These are phyloP conservation scores for Mariannaea elegans DNA, from an alignment of 2,329 filamentous ascomycete genomes.

Conservation along the genomic window DNA sequence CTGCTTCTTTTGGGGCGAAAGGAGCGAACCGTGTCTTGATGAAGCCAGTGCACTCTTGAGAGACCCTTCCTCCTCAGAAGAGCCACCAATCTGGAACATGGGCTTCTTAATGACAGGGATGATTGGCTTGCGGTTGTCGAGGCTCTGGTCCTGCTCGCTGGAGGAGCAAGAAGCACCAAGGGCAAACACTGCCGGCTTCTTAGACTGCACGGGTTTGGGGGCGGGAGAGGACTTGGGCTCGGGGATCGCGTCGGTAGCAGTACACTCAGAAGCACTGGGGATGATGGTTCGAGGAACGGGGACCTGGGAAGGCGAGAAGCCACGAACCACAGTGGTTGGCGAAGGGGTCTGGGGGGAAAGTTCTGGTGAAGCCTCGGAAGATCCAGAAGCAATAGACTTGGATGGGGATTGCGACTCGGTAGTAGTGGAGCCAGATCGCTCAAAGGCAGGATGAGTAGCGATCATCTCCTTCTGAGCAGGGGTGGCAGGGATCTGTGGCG, in stretches of 20 bases:
- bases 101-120: slow-evolving; percentile 44
- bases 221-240: slow-evolving; percentile 66
- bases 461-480: slow-evolving; percentile 55
- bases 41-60: slow-evolving; percentile 64
- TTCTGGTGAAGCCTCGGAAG: slow-evolving; percentile 40
- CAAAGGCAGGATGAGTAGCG: slow-evolving; percentile 44
- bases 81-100: slow-evolving; percentile 64
- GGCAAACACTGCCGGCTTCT: slow-evolving; percentile 72
- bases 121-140: slow-evolving; percentile 52
- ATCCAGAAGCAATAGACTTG: slow-evolving; percentile 65
- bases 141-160: slow-evolving; percentile 59
- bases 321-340: slow-evolving; percentile 72
- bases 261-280: slow-evolving; percentile 58
- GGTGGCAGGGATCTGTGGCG: slow-evolving; percentile 40
- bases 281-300: slow-evolving; percentile 56
- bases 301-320: slow-evolving; percentile 82
- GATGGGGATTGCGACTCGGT: slow-evolving; percentile 58
- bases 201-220: slow-evolving; percentile 74
- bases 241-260: slow-evolving; percentile 67
- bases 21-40: slow-evolving; percentile 52
- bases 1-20: slow-evolving; percentile 72
- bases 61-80: slow-evolving; percentile 83
- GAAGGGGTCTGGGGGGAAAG: slow-evolving; percentile 41
- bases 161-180: slow-evolving; percentile 87
- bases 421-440: slow-evolving; percentile 55